Evolutionary conservation across 192 early-diverging fungal species (phyloP), one percentile per base, ranked within the genome.

Genomic region (Gryganskiella cystojenkinii): DNA sequence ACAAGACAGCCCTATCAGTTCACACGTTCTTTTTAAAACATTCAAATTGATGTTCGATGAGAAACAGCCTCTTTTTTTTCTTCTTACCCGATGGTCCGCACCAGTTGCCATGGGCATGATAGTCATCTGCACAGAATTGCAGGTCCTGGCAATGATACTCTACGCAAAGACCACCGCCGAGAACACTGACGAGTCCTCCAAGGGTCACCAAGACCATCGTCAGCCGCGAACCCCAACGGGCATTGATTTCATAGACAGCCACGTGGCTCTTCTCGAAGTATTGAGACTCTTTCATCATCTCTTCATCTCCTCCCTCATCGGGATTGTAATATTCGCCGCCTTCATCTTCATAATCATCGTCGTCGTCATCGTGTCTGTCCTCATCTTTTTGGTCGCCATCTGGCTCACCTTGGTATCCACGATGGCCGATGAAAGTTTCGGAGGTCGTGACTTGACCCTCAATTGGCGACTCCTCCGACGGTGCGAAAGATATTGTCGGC

Each of bases 171-270:
- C 64, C 64, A n/a, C 72, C 72, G 3, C 56, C 33, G 11, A 66
- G 27, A 5, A 34, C 57, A 50, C 72, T 67, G 13, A 75, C 10
- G 8, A 61, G 2, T 11, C 72, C 72, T 9, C 72, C 64, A 4
- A 67, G 11, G 1, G 64, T 55, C 14, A 62, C 22, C 57, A 75
- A 19, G n/a, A 75, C 24, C 72, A 75, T 75, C 44, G 61, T 58
- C 31, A 75, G 46, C 7, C 72, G 58, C 20, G 72, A 67, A 2
- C 72, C 72, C 72, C 72, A 75, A 22, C 72, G 46, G 2, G 72
- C 64, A 27, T 75, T 75, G 35, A 75, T 67, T 35, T 75, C 72
- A 34, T 75, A 75, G 0, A 75, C 72, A 4, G 72, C 72, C 2
- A 75, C 72, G 30, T 75, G 72, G 47, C 72, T 75, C 50, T 67